Evolutionary conservation across 2,329 filamentous ascomycete genomes (phyloP).

Genomic region (Aspergillus melleus): DNA sequence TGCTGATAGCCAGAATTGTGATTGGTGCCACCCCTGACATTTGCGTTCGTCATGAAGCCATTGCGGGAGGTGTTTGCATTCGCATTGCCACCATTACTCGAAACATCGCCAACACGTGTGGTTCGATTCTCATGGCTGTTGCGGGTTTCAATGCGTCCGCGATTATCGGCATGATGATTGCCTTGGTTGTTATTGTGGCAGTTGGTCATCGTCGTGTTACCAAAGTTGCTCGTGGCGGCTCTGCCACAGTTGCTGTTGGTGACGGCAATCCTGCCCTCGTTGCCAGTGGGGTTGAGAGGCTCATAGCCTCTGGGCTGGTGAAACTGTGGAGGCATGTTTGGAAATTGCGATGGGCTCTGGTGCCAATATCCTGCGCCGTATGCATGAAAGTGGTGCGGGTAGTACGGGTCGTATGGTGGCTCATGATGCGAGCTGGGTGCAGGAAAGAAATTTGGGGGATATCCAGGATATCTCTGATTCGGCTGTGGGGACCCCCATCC

Average conservation of each 20-base stretch:
- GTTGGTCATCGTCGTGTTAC: background rate
- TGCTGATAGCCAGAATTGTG: background rate
- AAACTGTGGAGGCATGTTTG: background rate
- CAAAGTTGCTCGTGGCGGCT: background rate
- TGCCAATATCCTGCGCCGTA: too few species aligned
- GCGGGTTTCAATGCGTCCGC: background rate
- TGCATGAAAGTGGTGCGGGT: too few species aligned
- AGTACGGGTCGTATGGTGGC: background rate
- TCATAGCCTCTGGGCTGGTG: background rate
- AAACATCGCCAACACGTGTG: background rate
- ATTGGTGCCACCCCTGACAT: background rate
- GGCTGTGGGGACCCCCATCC: background rate
- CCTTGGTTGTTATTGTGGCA: background rate
- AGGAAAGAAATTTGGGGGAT: background rate
- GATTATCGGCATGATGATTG: background rate
- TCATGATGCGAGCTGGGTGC: background rate
- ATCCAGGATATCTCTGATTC: background rate
- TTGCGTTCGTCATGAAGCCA: background rate
- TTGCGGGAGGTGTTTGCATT: background rate
- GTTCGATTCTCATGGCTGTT: background rate
- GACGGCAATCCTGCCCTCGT: background rate
- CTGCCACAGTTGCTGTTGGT: background rate
- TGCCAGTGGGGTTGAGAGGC: background rate
- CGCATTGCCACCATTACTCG: background rate
- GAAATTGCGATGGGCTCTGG: too few species aligned